Percentiles rank a stretch among this genome's conserved stretches.
Conservation (phyloP, 495 filamentous ascomycete species). For the Penicillium paxilli region DNA sequence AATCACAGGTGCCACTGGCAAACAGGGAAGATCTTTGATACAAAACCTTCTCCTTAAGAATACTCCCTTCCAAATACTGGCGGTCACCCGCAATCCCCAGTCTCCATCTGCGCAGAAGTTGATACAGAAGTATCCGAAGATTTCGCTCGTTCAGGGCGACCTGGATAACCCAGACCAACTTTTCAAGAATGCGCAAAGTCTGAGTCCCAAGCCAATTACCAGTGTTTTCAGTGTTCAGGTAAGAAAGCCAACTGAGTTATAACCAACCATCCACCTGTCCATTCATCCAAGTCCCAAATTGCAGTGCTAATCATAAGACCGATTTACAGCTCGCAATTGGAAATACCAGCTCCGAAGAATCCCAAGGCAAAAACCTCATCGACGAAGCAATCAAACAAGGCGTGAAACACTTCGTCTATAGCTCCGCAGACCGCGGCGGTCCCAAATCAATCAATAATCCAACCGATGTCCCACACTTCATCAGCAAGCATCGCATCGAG, state of each 20-base stretch:
- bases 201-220: slow-evolving; percentile 48
- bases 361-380: slow-evolving; percentile 63
- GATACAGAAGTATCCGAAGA: slow-evolving; percentile 35
- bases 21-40: slow-evolving; percentile 67
- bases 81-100: slow-evolving; percentile 61
- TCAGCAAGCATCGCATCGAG: slow-evolving; percentile 65
- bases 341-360: slow-evolving; percentile 46
- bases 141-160: slow-evolving; percentile 60
- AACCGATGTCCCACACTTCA: slow-evolving; percentile 64
- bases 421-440: slow-evolving; percentile 67
- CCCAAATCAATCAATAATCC: slow-evolving; percentile 54
- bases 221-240: slow-evolving; percentile 51
- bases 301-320: slow-evolving; percentile 32
- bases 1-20: slow-evolving; percentile 65
- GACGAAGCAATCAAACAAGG: slow-evolving; percentile 56
- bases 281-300: too few species aligned
- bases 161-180: slow-evolving; percentile 49
- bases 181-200: slow-evolving; percentile 48
- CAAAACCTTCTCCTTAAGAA: slow-evolving; percentile 50
- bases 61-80: slow-evolving; percentile 61
- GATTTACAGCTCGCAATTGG: slow-evolving; percentile 4
- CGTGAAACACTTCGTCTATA: slow-evolving; percentile 66
- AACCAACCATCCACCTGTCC: too few species aligned
- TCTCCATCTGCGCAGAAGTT: slow-evolving; percentile 56
- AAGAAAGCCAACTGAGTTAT: too few species aligned